Percentiles rank a stretch among this genome's conserved stretches.
These are phyloP conservation scores for Leishmania arabica DNA, from an alignment of 208 protist species.

Conservation along the genomic window DNA sequence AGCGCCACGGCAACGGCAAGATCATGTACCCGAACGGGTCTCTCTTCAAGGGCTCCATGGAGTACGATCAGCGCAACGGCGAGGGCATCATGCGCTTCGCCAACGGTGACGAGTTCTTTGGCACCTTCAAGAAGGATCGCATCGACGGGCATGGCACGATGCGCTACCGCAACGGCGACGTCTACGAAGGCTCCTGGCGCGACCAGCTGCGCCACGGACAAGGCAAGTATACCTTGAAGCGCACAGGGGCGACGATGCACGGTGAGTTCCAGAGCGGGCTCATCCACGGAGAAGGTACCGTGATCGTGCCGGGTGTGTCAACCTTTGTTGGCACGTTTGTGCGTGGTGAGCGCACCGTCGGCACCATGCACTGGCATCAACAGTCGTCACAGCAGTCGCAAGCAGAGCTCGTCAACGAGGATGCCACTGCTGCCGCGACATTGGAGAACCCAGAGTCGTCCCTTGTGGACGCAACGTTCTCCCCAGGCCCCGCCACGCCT, in stretches of 20 bases:
- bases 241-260: conserved; percentile 66
- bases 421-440: not conserved
- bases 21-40: conserved; percentile 63
- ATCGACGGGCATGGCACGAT: conserved; percentile 82
- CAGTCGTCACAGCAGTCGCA: not conserved
- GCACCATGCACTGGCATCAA: conserved; percentile 80
- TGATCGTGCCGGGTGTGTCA: conserved; percentile 65
- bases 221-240: conserved; percentile 82
- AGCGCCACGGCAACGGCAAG: conserved; percentile 73
- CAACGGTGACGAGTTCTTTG: conserved; percentile 90
- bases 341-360: conserved; percentile 65
- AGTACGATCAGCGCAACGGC: conserved; percentile 66
- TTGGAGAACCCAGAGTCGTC: not conserved
- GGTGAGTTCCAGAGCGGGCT: conserved; percentile 84
- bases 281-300: conserved; percentile 80
- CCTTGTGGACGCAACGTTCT: not conserved
- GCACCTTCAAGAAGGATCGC: conserved; percentile 62
- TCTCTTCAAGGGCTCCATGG: conserved; percentile 75
- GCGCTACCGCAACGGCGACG: conserved; percentile 73
- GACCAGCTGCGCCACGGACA: conserved; percentile 85
- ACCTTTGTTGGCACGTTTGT: conserved; percentile 83
- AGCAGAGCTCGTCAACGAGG: not conserved
- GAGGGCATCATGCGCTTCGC: conserved; percentile 78
- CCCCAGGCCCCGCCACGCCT: not conserved
- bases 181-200: conserved; percentile 87